A percentile compares a stretch with the other conserved stretches of the same genome.
Conservation (phyloP, 345 rosid species). For the Conringia planisiliqua region DNA sequence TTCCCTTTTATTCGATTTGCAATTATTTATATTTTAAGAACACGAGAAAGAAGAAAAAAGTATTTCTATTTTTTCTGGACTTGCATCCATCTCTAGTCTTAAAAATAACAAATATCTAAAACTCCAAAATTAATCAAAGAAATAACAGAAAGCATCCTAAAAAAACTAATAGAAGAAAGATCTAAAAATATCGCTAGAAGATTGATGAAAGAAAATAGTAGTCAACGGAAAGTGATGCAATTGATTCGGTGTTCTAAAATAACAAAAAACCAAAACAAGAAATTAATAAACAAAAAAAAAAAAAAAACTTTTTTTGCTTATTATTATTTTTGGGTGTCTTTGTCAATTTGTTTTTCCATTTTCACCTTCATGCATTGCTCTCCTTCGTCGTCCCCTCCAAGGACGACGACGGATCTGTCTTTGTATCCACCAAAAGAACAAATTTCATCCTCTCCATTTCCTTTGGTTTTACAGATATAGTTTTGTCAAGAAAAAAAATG, state of each 20-base stretch:
- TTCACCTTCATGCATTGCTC: constrained; percentile 28
- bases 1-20: no score
- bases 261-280: constrained; percentile 23
- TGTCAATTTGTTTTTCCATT: constrained; percentile 16
- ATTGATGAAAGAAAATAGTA: constrained; percentile 22
- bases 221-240: constrained; percentile 30
- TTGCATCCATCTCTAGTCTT: background rate
- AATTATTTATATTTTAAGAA: no score
- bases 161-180: background rate
- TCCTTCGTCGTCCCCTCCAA: constrained; percentile 33
- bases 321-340: constrained; percentile 16
- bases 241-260: constrained; percentile 30
- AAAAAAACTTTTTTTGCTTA: background rate
- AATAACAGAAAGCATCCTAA: background rate
- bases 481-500: constrained; percentile 25
- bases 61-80: background rate
- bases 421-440: background rate
- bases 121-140: background rate
- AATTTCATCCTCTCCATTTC: background rate
- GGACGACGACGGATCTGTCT: constrained; percentile 36
- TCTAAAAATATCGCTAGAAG: constrained; percentile 8
- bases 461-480: background rate
- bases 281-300: background rate
- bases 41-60: no score
- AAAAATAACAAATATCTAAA: background rate